Percentiles rank a stretch among this genome's conserved stretches.
phyloP scores from a whole-genome alignment of 805 yeast species.

The Lipomyces yamanashiensis region DNA sequence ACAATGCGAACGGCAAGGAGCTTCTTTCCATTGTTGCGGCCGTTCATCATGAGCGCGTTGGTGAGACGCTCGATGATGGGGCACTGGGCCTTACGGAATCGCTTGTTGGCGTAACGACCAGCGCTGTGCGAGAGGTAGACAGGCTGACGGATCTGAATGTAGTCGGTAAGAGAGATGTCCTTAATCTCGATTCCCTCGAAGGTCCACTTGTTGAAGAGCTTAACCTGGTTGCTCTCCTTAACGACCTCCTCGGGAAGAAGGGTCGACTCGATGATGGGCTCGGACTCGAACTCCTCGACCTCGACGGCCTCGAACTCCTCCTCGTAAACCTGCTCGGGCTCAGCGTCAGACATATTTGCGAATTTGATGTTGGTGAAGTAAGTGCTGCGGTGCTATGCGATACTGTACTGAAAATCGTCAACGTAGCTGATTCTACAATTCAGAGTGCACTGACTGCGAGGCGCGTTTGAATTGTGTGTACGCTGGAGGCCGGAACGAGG shows the following conservation, averaged over 20 bases:
- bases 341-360: slow-evolving; percentile 31
- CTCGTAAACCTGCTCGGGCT: slow-evolving; percentile 25
- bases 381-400: slow-evolving; percentile 12
- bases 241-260: slow-evolving; percentile 96
- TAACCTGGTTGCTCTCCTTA: slow-evolving; percentile 93
- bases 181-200: slow-evolving; percentile 96
- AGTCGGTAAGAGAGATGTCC: slow-evolving; percentile 97
- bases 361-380: slow-evolving; percentile 9
- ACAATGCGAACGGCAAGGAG: slow-evolving; percentile 99
- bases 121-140: slow-evolving; percentile 99
- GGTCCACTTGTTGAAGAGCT: slow-evolving; percentile 99
- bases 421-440: neutral
- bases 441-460: slow-evolving; percentile 5
- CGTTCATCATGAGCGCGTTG: slow-evolving; percentile 99
- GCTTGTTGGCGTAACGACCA: slow-evolving; percentile 99
- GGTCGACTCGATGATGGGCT: slow-evolving; percentile 55
- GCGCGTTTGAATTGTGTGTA: slow-evolving; percentile 16
- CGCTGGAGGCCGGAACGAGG: neutral
- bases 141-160: slow-evolving; percentile 97
- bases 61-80: slow-evolving; percentile 99
- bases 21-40: slow-evolving; percentile 99
- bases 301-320: slow-evolving; percentile 26
- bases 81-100: slow-evolving; percentile 99
- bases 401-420: slow-evolving; percentile 11
- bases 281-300: slow-evolving; percentile 25